These are phyloP conservation scores for Sporisorium graminicola DNA, from an alignment of 1,284 basidiomycete species.

Conservation along the genomic window DNA sequence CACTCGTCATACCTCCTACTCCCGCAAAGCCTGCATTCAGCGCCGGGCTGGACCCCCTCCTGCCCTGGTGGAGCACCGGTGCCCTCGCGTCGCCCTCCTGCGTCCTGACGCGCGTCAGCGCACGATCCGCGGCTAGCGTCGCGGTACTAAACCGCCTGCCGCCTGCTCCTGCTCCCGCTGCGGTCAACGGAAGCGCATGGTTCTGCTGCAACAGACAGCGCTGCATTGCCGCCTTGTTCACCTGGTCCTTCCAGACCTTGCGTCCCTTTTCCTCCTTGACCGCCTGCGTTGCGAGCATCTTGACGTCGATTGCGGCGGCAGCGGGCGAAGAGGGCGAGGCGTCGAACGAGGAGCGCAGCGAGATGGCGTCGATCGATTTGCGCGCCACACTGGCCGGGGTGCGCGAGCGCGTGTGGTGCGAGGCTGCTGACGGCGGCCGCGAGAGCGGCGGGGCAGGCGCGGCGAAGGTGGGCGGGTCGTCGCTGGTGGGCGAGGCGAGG, in stretches of 20 bases:
- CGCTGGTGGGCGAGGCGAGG: slow-evolving; percentile 6
- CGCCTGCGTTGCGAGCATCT: slow-evolving; percentile 27
- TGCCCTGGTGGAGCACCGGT: too few species aligned
- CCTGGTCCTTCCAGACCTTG: slow-evolving; percentile 39
- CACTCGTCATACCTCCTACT: not conserved
- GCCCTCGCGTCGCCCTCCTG: slow-evolving; percentile 8
- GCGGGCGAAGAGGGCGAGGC: not conserved
- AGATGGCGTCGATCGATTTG: slow-evolving; percentile 39
- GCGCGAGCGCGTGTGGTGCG: not conserved
- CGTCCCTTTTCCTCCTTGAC: slow-evolving; percentile 32
- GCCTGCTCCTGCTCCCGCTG: not conserved
- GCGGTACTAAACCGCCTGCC: slow-evolving; percentile 21
- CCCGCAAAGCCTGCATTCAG: not conserved
- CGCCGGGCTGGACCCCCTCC: slow-evolving; percentile 16
- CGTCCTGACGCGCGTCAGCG: slow-evolving; percentile 19
- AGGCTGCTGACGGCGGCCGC: slow-evolving; percentile 17
- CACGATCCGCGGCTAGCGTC: not conserved
- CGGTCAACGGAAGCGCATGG: not conserved
- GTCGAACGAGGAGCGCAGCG: slow-evolving; percentile 14
- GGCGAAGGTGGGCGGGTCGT: not conserved
- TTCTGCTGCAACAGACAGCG: slow-evolving; percentile 24
- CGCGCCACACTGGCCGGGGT: slow-evolving; percentile 10
- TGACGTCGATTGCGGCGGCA: slow-evolving; percentile 34
- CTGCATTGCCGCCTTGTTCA: slow-evolving; percentile 34
- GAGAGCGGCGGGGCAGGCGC: not conserved